These are phyloP conservation scores for Solanum pinnatisectum DNA, from an alignment of 257 asterid species.

Conservation along the genomic window DNA sequence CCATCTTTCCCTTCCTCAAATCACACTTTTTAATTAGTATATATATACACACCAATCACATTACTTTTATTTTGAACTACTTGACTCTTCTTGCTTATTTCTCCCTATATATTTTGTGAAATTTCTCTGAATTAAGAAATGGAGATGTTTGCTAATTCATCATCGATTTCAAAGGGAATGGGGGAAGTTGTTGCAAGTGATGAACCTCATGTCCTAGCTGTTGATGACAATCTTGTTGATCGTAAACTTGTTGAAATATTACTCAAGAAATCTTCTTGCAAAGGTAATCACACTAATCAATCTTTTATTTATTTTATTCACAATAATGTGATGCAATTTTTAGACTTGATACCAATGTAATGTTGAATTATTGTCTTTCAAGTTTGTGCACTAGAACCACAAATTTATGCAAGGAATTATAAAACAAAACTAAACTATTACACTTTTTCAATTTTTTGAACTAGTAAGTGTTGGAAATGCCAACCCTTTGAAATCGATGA, in stretches of 20 bases:
- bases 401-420: neutral
- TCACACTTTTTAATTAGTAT: neutral
- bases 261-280: constrained; percentile 54
- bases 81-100: neutral
- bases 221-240: constrained; percentile 51
- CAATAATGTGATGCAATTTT: neutral
- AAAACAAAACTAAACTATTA: neutral
- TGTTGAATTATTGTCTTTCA: no score
- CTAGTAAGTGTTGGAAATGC: no score
- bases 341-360: neutral
- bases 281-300: constrained; percentile 18
- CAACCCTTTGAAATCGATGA: no score
- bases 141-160: neutral
- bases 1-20: neutral
- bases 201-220: constrained; percentile 52
- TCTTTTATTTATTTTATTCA: neutral
- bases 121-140: neutral
- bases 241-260: constrained; percentile 49
- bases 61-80: neutral
- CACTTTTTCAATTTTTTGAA: neutral
- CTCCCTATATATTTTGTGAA: neutral
- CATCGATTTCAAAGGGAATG: neutral
- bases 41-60: neutral
- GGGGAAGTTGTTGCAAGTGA: constrained; percentile 4
- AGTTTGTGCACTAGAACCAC: neutral